Percentiles rank a stretch among this genome's conserved stretches.
These are phyloP conservation scores for Arthrobotrys sinensis DNA, from an alignment of 2,329 filamentous ascomycete species.

Conservation along the genomic window DNA sequence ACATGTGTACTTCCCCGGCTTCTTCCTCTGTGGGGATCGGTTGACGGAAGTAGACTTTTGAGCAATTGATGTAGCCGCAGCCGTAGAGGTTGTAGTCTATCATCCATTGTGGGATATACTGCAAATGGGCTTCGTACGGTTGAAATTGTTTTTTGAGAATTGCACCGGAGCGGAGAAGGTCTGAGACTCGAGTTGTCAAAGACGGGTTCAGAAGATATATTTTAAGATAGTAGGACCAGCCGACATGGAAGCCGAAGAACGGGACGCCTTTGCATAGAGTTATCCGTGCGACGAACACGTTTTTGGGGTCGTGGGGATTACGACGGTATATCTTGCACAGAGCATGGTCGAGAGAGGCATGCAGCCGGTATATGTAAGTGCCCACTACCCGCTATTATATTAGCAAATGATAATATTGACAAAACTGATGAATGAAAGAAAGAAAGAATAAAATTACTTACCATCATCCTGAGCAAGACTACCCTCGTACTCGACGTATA, in stretches of 20 bases:
- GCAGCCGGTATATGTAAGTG: constrained; percentile 81
- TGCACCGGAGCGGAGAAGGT: constrained; percentile 88
- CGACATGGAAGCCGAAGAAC: constrained; percentile 96
- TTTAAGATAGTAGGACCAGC: constrained; percentile 91
- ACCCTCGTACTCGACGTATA: constrained; percentile 90
- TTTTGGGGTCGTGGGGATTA: constrained; percentile 78
- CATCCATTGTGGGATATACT: constrained; percentile 97
- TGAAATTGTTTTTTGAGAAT: constrained; percentile 88
- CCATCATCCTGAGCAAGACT: constrained; percentile 77
- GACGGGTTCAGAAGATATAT: constrained; percentile 92
- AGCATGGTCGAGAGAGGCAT: constrained; percentile 90
- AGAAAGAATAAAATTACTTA: constrained; percentile 66
- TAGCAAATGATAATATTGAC: constrained; percentile 42
- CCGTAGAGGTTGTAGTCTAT: constrained; percentile 97
- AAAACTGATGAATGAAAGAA: constrained; percentile 5
- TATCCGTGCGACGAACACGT: constrained; percentile 87
- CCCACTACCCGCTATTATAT: constrained; percentile 72
- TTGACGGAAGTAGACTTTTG: constrained; percentile 79
- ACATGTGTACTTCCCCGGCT: constrained; percentile 77
- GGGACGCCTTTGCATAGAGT: constrained; percentile 92
- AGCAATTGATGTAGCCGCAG: constrained; percentile 85
- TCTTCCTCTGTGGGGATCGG: constrained; percentile 81
- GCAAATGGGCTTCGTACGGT: constrained; percentile 92
- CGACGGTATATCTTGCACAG: constrained; percentile 87
- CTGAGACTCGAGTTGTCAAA: constrained; percentile 87